phyloP scores from a whole-genome alignment of 169 alveolate genomes.

The Theileria equi region DNA sequence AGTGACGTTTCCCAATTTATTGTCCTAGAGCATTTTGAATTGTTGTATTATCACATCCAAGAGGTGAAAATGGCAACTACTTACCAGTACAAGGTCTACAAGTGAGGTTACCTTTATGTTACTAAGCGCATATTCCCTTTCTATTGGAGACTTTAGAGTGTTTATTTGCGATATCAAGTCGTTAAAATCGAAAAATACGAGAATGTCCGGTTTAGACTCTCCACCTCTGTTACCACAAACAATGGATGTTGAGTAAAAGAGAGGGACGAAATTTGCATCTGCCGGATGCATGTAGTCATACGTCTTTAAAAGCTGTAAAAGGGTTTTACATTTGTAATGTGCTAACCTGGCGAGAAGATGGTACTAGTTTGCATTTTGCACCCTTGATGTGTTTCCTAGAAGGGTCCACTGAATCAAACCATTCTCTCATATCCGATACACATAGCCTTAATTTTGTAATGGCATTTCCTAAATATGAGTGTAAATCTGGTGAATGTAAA shows the following conservation, averaged over 20 bases:
- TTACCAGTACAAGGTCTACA: slow-evolving; percentile 28
- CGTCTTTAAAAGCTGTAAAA: background rate
- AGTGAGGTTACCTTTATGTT: slow-evolving; percentile 32
- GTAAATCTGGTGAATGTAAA: no score
- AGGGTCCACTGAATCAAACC: slow-evolving; percentile 58
- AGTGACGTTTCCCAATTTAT: slow-evolving; percentile 1
- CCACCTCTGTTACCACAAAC: background rate
- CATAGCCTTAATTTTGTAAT: slow-evolving; percentile 6
- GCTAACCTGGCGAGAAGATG: slow-evolving; percentile 40
- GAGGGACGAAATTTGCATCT: background rate
- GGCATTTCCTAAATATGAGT: no score
- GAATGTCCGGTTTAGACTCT: slow-evolving; percentile 12
- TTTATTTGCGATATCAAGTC: slow-evolving; percentile 16
- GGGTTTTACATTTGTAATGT: background rate
- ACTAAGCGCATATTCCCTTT: slow-evolving; percentile 15
- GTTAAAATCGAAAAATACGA: slow-evolving; percentile 32
- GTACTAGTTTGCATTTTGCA: slow-evolving; percentile 31
- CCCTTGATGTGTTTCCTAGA: background rate
- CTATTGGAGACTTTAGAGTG: background rate
- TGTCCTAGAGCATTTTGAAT: no score
- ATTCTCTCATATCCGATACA: slow-evolving; percentile 7
- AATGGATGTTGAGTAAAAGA: slow-evolving; percentile 13
- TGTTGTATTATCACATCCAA: no score
- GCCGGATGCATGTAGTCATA: slow-evolving; percentile 4
- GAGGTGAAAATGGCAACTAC: no score